phyloP scores from a whole-genome alignment of 2,329 filamentous ascomycete genomes.

The Teratosphaeria pseudoeucalypti region DNA sequence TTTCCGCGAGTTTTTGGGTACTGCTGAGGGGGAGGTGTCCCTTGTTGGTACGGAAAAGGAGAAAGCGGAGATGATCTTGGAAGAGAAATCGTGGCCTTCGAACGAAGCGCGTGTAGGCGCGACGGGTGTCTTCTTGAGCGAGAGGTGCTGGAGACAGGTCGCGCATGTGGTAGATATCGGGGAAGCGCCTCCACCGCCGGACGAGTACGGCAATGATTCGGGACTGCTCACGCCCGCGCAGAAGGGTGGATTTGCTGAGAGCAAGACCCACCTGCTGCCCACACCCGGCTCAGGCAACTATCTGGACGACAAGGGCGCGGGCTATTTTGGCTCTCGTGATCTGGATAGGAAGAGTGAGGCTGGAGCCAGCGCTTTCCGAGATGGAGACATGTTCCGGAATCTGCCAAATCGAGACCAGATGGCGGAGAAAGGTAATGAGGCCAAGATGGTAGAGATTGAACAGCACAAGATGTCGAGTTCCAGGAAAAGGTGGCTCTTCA shows the following conservation, averaged over 20 bases:
- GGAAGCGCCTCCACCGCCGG: slow-evolving; percentile 41
- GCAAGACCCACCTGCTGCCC: slow-evolving; percentile 45
- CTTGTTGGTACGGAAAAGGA: slow-evolving; percentile 88
- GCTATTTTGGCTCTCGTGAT: slow-evolving; percentile 74
- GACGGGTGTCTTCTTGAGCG: slow-evolving; percentile 90
- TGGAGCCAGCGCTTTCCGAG: slow-evolving; percentile 79
- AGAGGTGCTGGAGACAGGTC: slow-evolving; percentile 89
- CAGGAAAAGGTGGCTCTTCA: slow-evolving; percentile 81
- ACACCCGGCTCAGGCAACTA: slow-evolving; percentile 47
- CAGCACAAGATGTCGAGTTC: slow-evolving; percentile 65
- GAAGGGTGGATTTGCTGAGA: slow-evolving; percentile 46
- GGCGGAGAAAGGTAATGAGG: slow-evolving; percentile 88
- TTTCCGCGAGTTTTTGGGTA: slow-evolving; percentile 86
- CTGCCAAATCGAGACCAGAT: slow-evolving; percentile 88
- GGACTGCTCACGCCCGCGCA: slow-evolving; percentile 47
- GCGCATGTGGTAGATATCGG: slow-evolving; percentile 59
- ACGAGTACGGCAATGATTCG: slow-evolving; percentile 46
- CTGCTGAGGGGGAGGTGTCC: slow-evolving; percentile 72
- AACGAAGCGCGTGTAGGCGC: slow-evolving; percentile 87
- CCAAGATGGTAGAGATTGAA: slow-evolving; percentile 82
- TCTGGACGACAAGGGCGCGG: slow-evolving; percentile 64
- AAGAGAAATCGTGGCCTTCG: slow-evolving; percentile 81
- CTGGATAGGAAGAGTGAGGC: slow-evolving; percentile 82
- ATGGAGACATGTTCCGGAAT: slow-evolving; percentile 96
- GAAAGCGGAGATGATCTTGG: slow-evolving; percentile 81